A percentile compares a stretch with the other conserved stretches of the same genome.
phyloP scores from a whole-genome alignment of 306 rosid species.

The Prunus campanulata region DNA sequence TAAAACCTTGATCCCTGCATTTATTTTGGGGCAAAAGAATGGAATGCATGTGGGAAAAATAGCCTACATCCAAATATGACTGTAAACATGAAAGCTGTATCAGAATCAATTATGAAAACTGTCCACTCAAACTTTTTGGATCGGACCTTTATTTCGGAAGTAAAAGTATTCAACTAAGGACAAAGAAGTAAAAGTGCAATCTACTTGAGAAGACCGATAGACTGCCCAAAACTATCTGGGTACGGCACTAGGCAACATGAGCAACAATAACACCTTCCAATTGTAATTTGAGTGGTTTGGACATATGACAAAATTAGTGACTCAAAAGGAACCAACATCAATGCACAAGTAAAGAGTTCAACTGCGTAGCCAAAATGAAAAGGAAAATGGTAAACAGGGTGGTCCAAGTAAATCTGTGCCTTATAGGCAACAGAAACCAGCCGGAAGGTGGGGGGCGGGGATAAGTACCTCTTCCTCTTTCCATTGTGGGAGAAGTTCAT shows the following conservation, averaged over 20 bases:
- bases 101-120: background rate
- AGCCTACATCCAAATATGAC: background rate
- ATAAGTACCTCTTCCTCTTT: conserved; percentile 65
- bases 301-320: background rate
- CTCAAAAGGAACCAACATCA: background rate
- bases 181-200: background rate
- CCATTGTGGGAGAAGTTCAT: conserved; percentile 90
- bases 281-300: background rate
- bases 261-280: background rate
- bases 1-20: background rate
- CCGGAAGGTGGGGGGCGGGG: background rate
- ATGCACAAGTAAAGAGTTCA: background rate
- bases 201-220: background rate
- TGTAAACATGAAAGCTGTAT: background rate
- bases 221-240: background rate
- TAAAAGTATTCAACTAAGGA: background rate
- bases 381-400: background rate
- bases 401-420: background rate
- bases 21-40: background rate
- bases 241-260: background rate
- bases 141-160: background rate
- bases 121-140: background rate
- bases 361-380: background rate
- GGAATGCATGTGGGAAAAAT: background rate
- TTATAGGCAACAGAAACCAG: background rate